These are phyloP conservation scores for Leccinum boreale DNA, from an alignment of 768 basidiomycete genomes.

Conservation along the genomic window DNA sequence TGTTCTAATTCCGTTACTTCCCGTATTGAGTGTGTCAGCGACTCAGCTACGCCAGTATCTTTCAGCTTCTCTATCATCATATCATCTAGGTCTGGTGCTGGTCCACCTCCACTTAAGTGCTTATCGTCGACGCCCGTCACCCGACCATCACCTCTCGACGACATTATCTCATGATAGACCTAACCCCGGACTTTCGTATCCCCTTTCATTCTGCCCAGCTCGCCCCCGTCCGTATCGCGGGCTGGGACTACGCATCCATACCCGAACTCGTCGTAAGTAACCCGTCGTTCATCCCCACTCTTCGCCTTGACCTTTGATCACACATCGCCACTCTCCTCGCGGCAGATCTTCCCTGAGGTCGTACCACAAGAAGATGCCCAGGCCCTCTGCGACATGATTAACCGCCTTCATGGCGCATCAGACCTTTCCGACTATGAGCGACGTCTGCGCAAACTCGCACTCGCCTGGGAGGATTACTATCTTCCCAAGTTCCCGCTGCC, in stretches of 20 bases:
- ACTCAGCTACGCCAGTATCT: not conserved
- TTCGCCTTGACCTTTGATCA: not conserved
- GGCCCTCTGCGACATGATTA: constrained; percentile 16
- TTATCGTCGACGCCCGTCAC: not conserved
- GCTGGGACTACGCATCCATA: constrained; percentile 27
- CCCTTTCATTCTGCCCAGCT: constrained; percentile 31
- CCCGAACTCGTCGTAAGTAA: constrained; percentile 27
- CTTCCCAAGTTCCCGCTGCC: constrained; percentile 31
- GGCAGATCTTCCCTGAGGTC: constrained; percentile 21
- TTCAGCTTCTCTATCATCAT: not conserved
- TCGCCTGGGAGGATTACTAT: constrained; percentile 31
- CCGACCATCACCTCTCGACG: not conserved
- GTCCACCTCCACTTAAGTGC: not conserved
- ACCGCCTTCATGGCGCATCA: constrained; percentile 16
- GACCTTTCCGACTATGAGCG: constrained; percentile 18
- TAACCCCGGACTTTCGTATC: constrained; percentile 21
- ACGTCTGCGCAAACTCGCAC: constrained; percentile 24
- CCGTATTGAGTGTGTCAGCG: constrained; percentile 5
- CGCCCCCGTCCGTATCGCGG: constrained; percentile 24
- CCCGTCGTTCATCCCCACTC: not conserved
- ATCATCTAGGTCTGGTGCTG: not conserved
- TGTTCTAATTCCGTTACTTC: constrained; percentile 8
- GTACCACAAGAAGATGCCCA: constrained; percentile 22
- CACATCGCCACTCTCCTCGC: not conserved
- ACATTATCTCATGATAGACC: constrained; percentile 12